These are phyloP conservation scores for Singerocomus inundabilis DNA, from an alignment of 1,284 basidiomycete species.

Conservation along the genomic window DNA sequence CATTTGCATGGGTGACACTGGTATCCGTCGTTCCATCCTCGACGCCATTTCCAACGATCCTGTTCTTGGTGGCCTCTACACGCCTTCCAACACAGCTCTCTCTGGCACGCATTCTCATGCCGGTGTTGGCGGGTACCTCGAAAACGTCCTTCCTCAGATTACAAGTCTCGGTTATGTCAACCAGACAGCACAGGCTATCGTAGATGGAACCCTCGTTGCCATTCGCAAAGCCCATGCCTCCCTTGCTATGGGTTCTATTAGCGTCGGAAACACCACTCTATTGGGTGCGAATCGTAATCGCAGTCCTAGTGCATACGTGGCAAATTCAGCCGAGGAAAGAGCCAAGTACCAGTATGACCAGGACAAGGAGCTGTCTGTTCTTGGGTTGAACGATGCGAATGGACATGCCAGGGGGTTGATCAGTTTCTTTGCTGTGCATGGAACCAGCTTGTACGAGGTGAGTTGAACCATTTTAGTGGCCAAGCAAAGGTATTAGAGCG, in stretches of 20 bases:
- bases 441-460: slow-evolving; percentile 74
- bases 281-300: slow-evolving; percentile 73
- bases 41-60: slow-evolving; percentile 45
- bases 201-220: slow-evolving; percentile 67
- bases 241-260: slow-evolving; percentile 57
- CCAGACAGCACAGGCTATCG: slow-evolving; percentile 67
- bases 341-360: slow-evolving; percentile 65
- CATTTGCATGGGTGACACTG: slow-evolving; percentile 80
- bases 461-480: slow-evolving; percentile 7
- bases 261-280: slow-evolving; percentile 67
- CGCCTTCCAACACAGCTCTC: slow-evolving; percentile 70
- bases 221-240: slow-evolving; percentile 66
- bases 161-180: slow-evolving; percentile 74
- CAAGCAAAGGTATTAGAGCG: too few relatives aligned
- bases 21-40: slow-evolving; percentile 70
- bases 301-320: slow-evolving; percentile 69
- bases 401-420: slow-evolving; percentile 64
- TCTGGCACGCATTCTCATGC: slow-evolving; percentile 77
- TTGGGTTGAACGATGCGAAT: slow-evolving; percentile 58
- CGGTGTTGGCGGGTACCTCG: slow-evolving; percentile 78
- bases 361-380: slow-evolving; percentile 67
- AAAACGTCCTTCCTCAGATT: slow-evolving; percentile 74
- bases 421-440: slow-evolving; percentile 80
- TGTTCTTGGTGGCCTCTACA: slow-evolving; percentile 64
- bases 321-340: slow-evolving; percentile 68